Evolutionary conservation across 129 eudicot species (phyloP).

Genomic region (Centrapalus pauciflorus): DNA sequence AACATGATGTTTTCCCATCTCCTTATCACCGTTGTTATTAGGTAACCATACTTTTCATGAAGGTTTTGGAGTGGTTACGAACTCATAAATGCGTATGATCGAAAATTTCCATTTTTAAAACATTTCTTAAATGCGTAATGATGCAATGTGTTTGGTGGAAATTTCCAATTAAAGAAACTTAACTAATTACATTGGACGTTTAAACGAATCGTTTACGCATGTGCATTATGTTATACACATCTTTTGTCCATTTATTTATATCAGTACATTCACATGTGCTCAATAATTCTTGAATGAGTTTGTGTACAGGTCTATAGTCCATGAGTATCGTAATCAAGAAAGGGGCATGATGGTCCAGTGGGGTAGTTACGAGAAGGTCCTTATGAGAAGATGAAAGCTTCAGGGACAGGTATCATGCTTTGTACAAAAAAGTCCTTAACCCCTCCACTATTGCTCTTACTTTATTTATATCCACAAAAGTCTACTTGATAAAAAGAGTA

Average conservation of each 20-base stretch:
- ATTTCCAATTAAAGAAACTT: neutral
- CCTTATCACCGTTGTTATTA: neutral
- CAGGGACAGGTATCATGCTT: constrained; percentile 41
- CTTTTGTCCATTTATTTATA: constrained; percentile 1
- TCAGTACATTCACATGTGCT: neutral
- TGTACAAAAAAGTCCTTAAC: constrained; percentile 30
- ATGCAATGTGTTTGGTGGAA: neutral
- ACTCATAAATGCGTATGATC: neutral
- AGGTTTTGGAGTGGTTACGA: neutral
- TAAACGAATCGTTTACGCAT: neutral
- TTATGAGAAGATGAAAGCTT: neutral
- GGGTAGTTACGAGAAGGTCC: constrained; percentile 27
- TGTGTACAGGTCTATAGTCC: constrained; percentile 17
- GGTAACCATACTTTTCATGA: neutral
- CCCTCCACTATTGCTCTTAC: constrained; percentile 30
- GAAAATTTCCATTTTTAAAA: neutral
- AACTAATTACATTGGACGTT: neutral
- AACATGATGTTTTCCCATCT: constrained; percentile 5
- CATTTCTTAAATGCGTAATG: neutral
- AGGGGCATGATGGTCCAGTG: constrained; percentile 29
- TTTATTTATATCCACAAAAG: constrained; percentile 51
- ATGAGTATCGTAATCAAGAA: constrained; percentile 25
- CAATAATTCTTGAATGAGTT: constrained; percentile 17
- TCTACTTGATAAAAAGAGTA: constrained; percentile 10
- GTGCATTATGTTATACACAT: neutral